Evolutionary conservation across 768 basidiomycete species (phyloP).

Genomic region (Naganishia randhawae): DNA sequence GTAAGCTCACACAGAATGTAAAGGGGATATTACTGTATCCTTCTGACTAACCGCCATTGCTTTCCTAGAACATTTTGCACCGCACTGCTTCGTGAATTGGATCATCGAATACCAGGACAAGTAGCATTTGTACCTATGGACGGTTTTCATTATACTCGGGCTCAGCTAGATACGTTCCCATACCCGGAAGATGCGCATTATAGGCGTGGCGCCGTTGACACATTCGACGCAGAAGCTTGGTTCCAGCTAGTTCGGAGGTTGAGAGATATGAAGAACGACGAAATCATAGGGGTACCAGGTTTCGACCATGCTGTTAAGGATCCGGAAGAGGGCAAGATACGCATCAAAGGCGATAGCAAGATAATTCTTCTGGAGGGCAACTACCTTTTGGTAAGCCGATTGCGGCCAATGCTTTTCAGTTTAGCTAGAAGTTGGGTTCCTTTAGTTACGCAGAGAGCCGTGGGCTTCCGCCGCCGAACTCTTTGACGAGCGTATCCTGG

Average conservation of each 20-base stretch:
- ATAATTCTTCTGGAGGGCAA: conserved; percentile 81
- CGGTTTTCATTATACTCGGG: conserved; percentile 85
- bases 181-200: conserved; percentile 69
- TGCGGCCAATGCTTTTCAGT: too few species aligned
- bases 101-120: neutral
- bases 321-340: conserved; percentile 62
- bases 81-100: conserved; percentile 3
- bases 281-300: conserved; percentile 62
- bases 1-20: neutral
- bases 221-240: conserved; percentile 75
- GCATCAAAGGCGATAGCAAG: conserved; percentile 63
- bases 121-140: conserved; percentile 66
- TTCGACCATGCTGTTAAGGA: conserved; percentile 88
- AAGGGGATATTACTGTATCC: neutral
- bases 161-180: conserved; percentile 69
- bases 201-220: conserved; percentile 72
- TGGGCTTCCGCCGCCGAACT: conserved; percentile 2
- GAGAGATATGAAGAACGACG: conserved; percentile 44
- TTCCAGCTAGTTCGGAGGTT: conserved; percentile 64
- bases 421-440: neutral
- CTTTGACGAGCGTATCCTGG: conserved; percentile 19
- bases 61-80: conserved; percentile 11
- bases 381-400: neutral
- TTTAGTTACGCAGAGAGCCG: conserved; percentile 10
- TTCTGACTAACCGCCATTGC: neutral